Base-by-base conservation (phyloP, 192 early-diverging fungal genomes). In the Linnemannia elongata region DNA sequence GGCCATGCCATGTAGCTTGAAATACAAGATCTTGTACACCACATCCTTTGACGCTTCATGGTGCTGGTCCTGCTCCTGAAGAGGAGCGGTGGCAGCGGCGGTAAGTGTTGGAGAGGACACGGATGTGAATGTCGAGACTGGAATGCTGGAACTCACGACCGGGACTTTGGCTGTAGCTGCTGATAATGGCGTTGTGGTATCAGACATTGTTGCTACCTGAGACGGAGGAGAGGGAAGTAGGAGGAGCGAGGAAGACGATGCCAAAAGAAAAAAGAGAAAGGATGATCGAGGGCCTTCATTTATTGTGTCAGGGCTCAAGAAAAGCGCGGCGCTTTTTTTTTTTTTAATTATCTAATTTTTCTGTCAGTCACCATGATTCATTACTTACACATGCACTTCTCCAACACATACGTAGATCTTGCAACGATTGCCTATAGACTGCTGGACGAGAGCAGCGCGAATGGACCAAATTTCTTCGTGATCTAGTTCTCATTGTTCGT, bases 1-100 rank as follows among this genome's bases (percentile, higher is more conserved):
- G 0, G 83, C 83, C 83, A 85, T 76, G 27, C 83, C 83, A 33
- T 85, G 83, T 2, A 85, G 57, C 45, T 85, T 85, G 4, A 85
- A 49, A 33, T 85, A 85, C 3, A 85, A 57, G 22, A 85, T 73
- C 36, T 72, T 72, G 57, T 85, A 85, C 35, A 42, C 49, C 20
- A 80, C 69, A 10, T 45, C 39, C 35, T 20, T 20, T 7, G 6
- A 17, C 1, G 66, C 38, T 2, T 18, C n/a, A 17, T 79, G 27
- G 9, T 35, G 8, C 7, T 47, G 49, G 5, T 36, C 72, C 9
- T 20, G 39, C 0, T 17, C 33, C 12, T 44, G 30, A 18, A n/a
- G 2, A 1, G 57, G 52, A 18, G 74, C 41, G 1, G 41, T 33
- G 7, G 83, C 78, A 27, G 83, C 83, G 0, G 45, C 10, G 2